A percentile compares a stretch with the other conserved stretches of the same genome.
phyloP scores from a whole-genome alignment of 352 stramenopile genomes.

The Phytophthora sp. region DNA sequence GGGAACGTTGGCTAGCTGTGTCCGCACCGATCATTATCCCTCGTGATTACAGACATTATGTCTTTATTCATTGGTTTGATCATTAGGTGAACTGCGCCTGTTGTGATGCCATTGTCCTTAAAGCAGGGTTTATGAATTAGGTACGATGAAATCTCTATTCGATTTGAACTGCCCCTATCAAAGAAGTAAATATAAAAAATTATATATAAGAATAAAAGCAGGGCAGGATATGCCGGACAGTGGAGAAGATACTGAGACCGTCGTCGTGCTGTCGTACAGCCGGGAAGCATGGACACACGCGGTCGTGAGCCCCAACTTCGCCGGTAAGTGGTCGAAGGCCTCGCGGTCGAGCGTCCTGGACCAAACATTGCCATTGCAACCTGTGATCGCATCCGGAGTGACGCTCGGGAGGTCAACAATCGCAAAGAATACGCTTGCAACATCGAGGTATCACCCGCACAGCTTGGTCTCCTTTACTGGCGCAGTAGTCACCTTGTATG shows the following conservation, averaged over 20 bases:
- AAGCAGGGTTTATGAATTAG: no score
- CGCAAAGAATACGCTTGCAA: conserved; percentile 11
- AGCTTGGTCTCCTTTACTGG: conserved; percentile 2
- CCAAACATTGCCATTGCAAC: not conserved
- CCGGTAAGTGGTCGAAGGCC: not conserved
- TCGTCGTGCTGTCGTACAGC: conserved; percentile 11
- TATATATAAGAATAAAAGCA: not conserved
- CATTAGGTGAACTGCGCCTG: no score
- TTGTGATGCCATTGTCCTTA: no score
- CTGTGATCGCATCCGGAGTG: not conserved
- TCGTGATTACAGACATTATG: no score
- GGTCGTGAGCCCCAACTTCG: not conserved
- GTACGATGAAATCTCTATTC: not conserved
- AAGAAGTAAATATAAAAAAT: not conserved
- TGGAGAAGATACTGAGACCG: conserved; percentile 5
- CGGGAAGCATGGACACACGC: conserved; percentile 7
- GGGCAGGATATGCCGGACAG: not conserved
- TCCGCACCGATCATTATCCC: no score
- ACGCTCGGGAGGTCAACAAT: not conserved
- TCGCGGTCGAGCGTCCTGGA: not conserved
- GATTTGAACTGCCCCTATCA: not conserved
- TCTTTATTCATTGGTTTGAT: no score
- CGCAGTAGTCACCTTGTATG: no score
- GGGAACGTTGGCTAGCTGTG: no score
- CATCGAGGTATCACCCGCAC: not conserved